Conservation (phyloP, 1,284 basidiomycete species). For the Trichosporon sp. region DNA sequence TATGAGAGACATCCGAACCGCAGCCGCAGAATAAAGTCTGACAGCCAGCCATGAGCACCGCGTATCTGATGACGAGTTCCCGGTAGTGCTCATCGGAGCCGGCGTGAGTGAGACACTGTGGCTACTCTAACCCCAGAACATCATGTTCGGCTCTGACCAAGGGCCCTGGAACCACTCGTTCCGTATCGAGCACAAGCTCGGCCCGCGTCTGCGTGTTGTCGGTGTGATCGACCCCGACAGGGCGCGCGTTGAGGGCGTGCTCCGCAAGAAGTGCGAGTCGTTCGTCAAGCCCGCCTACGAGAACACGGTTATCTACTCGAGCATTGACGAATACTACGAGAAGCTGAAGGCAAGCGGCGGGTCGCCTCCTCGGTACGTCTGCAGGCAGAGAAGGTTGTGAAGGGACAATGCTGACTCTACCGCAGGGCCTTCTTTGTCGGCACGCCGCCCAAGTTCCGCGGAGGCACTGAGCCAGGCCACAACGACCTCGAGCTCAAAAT, state of each 20-base stretch:
- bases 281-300: slow-evolving; percentile 95
- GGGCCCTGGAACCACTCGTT: slow-evolving; percentile 71
- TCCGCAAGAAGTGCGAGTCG: slow-evolving; percentile 84
- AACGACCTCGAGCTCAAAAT: slow-evolving; percentile 82
- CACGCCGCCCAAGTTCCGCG: slow-evolving; percentile 88
- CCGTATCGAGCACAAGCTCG: slow-evolving; percentile 92
- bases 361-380: not conserved
- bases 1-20: no score
- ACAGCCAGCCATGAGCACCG: slow-evolving; percentile 8
- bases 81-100: slow-evolving; percentile 84
- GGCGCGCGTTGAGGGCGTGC: slow-evolving; percentile 71
- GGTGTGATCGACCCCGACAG: slow-evolving; percentile 87
- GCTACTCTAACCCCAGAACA: slow-evolving; percentile 53
- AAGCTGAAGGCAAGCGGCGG: slow-evolving; percentile 54
- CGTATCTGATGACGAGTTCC: slow-evolving; percentile 61
- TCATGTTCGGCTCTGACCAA: slow-evolving; percentile 86
- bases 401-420: no score
- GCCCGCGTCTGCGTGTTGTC: slow-evolving; percentile 89
- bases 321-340: slow-evolving; percentile 75
- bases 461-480: slow-evolving; percentile 66
- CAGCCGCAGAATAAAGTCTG: not conserved
- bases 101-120: slow-evolving; percentile 51
- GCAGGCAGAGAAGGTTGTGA: no score
- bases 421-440: slow-evolving; percentile 74
- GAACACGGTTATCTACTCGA: slow-evolving; percentile 80